Conservation (phyloP, 192 early-diverging fungal genomes). For the Cladochytrium replicatum region DNA sequence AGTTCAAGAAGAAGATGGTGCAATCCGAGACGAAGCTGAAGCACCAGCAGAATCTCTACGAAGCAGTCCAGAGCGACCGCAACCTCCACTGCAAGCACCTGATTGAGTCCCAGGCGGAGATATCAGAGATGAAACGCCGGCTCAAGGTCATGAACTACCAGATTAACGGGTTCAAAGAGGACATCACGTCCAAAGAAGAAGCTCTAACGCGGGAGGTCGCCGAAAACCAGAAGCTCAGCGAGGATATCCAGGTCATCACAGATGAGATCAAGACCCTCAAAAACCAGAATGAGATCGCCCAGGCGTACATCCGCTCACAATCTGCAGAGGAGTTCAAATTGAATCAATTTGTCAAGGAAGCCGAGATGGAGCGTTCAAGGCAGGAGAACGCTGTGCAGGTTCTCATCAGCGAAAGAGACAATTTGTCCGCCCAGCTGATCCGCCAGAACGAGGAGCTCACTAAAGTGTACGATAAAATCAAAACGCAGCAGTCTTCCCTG, state of each 20-base stretch:
- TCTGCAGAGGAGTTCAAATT: slow-evolving; percentile 42
- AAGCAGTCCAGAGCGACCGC: slow-evolving; percentile 51
- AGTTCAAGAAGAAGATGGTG: slow-evolving; percentile 45
- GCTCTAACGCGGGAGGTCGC: slow-evolving; percentile 32
- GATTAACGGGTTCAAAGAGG: slow-evolving; percentile 56
- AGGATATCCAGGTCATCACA: slow-evolving; percentile 46
- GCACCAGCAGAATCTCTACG: slow-evolving; percentile 59
- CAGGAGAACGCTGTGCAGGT: slow-evolving; percentile 51
- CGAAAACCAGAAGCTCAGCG: slow-evolving; percentile 35
- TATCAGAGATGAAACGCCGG: slow-evolving; percentile 51
- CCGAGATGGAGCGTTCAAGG: slow-evolving; percentile 41
- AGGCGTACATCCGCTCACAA: slow-evolving; percentile 44
- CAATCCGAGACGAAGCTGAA: slow-evolving; percentile 55
- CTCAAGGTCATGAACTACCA: slow-evolving; percentile 60
- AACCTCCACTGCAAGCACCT: slow-evolving; percentile 53
- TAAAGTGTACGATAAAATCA: slow-evolving; percentile 46
- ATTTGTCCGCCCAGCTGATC: slow-evolving; percentile 44
- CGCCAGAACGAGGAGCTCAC: slow-evolving; percentile 46
- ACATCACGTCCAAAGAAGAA: slow-evolving; percentile 45
- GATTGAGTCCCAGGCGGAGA: slow-evolving; percentile 48
- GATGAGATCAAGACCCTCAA: slow-evolving; percentile 46
- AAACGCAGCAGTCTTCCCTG: slow-evolving; percentile 38
- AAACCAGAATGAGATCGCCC: slow-evolving; percentile 49
- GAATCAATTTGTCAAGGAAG: slow-evolving; percentile 56
- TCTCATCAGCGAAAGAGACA: slow-evolving; percentile 48